These are phyloP conservation scores for Alternaria angustiovoidea DNA, from an alignment of 2,329 filamentous ascomycete species.

Conservation along the genomic window DNA sequence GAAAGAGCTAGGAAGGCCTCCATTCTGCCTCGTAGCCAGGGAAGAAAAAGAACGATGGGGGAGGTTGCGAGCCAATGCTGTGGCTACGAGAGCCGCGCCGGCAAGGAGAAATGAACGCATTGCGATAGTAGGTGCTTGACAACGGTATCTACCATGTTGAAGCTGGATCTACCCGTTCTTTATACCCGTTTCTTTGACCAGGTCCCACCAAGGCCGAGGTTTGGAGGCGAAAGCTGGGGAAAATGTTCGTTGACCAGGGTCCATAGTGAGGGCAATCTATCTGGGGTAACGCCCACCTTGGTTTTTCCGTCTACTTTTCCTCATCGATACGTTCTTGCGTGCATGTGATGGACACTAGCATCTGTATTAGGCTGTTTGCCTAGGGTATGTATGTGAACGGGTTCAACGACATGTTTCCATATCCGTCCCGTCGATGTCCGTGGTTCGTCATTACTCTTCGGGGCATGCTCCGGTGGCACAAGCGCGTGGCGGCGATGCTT, in stretches of 20 bases:
- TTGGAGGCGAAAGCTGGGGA: conserved; percentile 3
- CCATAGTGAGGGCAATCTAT: neutral
- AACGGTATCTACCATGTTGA: neutral
- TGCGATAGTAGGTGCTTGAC: neutral
- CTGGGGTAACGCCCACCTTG: neutral
- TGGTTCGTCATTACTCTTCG: neutral
- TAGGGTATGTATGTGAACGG: neutral
- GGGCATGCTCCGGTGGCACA: neutral
- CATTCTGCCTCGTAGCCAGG: conserved; percentile 9
- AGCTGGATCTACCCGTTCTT: neutral
- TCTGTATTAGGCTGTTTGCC: conserved; percentile 3
- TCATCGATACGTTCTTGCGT: neutral
- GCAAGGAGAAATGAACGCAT: conserved; percentile 18
- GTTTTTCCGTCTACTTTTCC: conserved; percentile 1
- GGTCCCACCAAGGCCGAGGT: neutral
- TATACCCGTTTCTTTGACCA: neutral
- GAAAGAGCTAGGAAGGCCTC: conserved; percentile 36
- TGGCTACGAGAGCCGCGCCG: conserved; percentile 17
- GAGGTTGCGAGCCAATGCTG: conserved; percentile 17
- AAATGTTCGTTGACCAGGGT: neutral
- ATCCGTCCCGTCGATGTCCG: neutral
- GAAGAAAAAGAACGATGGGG: neutral
- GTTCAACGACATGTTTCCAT: neutral
- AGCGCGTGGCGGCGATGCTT: neutral
- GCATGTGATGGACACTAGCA: neutral